phyloP scores from a whole-genome alignment of 1,284 basidiomycete species.

The Vanrija sp. region DNA sequence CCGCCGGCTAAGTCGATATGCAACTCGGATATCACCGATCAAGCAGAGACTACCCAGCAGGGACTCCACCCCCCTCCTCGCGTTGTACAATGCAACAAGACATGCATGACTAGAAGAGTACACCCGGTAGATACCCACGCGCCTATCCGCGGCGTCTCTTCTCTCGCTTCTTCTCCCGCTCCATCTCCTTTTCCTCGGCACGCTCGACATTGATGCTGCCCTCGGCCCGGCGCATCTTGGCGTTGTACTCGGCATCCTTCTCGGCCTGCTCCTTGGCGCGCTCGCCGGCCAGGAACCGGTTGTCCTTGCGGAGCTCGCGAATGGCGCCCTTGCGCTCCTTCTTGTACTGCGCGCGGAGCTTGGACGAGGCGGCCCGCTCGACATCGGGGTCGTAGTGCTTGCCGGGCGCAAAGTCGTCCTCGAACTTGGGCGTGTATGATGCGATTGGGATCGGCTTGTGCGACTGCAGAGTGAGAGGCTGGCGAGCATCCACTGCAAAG shows the following conservation, averaged over 20 bases:
- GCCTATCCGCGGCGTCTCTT: conserved; percentile 56
- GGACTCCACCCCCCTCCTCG: not conserved
- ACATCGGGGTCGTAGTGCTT: conserved; percentile 88
- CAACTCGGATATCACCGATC: too few relatives aligned
- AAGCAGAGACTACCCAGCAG: too few relatives aligned
- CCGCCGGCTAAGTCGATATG: too few relatives aligned
- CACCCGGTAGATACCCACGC: too few relatives aligned
- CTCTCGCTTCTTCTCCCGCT: conserved; percentile 66
- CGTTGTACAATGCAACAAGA: not conserved
- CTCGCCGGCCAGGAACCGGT: conserved; percentile 84
- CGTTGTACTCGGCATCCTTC: conserved; percentile 73
- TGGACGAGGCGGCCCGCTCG: conserved; percentile 80
- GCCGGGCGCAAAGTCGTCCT: conserved; percentile 63
- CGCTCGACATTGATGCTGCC: conserved; percentile 82
- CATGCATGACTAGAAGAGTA: too few relatives aligned
- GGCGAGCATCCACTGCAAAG: conserved; percentile 67
- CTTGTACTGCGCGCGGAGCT: conserved; percentile 85
- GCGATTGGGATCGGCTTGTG: conserved; percentile 97
- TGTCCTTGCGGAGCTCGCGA: conserved; percentile 91
- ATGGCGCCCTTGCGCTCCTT: conserved; percentile 97
- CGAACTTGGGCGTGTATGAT: conserved; percentile 91
- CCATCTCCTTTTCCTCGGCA: conserved; percentile 90
- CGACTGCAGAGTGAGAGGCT: conserved; percentile 78
- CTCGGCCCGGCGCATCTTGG: conserved; percentile 76
- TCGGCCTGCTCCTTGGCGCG: conserved; percentile 76